phyloP scores from a whole-genome alignment of 2,329 filamentous ascomycete species.

The Magnaporthiopsis rhizophila region DNA sequence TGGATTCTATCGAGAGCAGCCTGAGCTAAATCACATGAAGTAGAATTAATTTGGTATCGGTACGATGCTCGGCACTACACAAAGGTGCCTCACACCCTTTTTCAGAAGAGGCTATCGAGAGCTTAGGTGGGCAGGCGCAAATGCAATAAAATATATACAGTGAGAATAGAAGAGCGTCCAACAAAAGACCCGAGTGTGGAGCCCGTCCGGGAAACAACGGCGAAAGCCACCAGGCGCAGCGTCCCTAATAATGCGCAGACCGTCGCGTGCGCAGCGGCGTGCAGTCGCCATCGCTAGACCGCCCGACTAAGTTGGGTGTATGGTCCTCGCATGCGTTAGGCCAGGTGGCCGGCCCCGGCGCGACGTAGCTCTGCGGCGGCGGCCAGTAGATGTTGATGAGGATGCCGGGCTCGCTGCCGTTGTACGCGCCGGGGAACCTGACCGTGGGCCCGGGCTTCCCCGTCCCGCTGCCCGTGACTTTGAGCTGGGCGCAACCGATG shows the following conservation, averaged over 20 bases:
- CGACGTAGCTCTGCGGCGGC: constrained; percentile 22
- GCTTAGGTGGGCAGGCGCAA: too few species aligned
- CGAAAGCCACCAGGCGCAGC: too few species aligned
- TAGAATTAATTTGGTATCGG: too few species aligned
- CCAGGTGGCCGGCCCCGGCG: constrained; percentile 26
- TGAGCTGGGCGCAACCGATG: constrained; percentile 12
- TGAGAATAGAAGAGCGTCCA: too few species aligned
- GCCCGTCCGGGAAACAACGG: too few species aligned
- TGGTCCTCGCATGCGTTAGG: constrained; percentile 27
- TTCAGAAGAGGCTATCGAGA: too few species aligned
- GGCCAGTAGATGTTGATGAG: constrained; percentile 28
- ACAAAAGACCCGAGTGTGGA: too few species aligned
- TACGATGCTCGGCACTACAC: too few species aligned
- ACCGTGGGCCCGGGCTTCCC: constrained; percentile 3
- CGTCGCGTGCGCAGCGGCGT: constrained; percentile 13
- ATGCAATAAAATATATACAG: too few species aligned
- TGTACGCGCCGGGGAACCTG: constrained; percentile 7
- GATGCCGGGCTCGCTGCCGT: constrained; percentile 16
- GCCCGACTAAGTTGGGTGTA: constrained; percentile 26
- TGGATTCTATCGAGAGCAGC: too few species aligned
- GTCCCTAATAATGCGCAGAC: constrained; percentile 1
- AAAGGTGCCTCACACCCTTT: too few species aligned
- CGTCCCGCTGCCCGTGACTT: constrained; percentile 3
- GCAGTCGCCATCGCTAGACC: constrained; percentile 27
- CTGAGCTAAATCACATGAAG: too few species aligned